Evolutionary conservation across 2,329 filamentous ascomycete genomes (phyloP), one percentile per base, ranked within the genome.

Genomic region (Beauveria sp.): DNA sequence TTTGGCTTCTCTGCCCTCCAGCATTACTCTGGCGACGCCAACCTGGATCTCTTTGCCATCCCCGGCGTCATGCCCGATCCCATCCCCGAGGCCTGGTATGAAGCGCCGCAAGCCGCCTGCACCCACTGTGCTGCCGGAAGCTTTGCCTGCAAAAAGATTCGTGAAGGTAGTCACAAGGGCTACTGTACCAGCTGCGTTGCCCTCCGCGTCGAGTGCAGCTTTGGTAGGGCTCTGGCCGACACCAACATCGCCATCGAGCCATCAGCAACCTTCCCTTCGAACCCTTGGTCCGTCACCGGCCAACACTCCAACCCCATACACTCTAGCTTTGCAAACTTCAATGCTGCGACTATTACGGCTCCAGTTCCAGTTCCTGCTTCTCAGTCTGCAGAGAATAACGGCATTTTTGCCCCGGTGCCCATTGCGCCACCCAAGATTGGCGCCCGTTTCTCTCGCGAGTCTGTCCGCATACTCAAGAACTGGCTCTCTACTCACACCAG

Each of bases 401-500:
- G 61, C n/a, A 51, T 67, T 6, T 12, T 60, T 58, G 51, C 66
- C 59, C 55, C 66, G 42, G 72, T 72, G 45, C 68, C 69, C 5
- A 67, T 66, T 2, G 66, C 70, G 49, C 73, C 67, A 58, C 79
- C 86, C 54, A 92, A 91, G 71, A 85, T 85, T 64, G 89, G 86
- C 58, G 85, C 88, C 56, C 84, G 91, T 16, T 93, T 97, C 73
- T 91, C 91, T 5, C 80, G 89, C 65, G 87, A 92, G 66, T 90
- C 91, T 0, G 83, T 95, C 64, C 89, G 88, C 67, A 83, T 91
- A 46, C 76, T 97, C 56, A 93, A 93, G 74, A 86, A 87, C 67
- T 97, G 93, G 93, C 81, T 96, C 38, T 84, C 87, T 0, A 86
- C 86, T 7, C 91, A 96, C 70, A 84, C 84, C 68, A 83, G 89